phyloP scores from a whole-genome alignment of 129 eudicot species.

The Logfia minima region DNA sequence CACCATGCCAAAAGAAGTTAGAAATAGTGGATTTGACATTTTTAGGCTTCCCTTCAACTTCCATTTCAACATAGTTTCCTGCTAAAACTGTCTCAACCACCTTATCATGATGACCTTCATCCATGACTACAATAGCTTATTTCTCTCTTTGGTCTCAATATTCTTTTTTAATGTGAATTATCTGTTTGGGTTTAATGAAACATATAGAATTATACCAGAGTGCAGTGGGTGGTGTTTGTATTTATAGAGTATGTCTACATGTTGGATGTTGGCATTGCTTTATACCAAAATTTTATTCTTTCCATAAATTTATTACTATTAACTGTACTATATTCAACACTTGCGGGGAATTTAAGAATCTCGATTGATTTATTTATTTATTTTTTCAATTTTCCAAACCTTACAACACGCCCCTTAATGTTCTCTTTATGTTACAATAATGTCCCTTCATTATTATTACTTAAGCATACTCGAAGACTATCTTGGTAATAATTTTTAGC shows the following conservation, averaged over 20 bases:
- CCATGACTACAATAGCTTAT: conserved; percentile 17
- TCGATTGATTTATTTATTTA: too few relatives aligned
- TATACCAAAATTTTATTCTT: conserved; percentile 31
- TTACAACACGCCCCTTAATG: background rate
- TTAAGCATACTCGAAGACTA: too few relatives aligned
- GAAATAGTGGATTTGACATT: conserved; percentile 58
- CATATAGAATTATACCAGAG: background rate
- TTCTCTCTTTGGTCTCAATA: background rate
- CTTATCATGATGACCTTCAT: conserved; percentile 43
- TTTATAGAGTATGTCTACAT: conserved; percentile 41
- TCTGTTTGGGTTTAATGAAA: conserved; percentile 28
- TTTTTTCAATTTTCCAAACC: too few relatives aligned
- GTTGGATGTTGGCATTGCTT: conserved; percentile 45
- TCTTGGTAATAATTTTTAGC: too few relatives aligned
- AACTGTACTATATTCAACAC: too few relatives aligned
- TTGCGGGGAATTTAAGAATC: background rate
- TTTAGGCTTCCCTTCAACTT: conserved; percentile 56
- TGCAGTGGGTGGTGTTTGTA: conserved; percentile 28
- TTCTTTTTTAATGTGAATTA: background rate
- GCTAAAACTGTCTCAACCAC: conserved; percentile 79
- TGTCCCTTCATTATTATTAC: background rate
- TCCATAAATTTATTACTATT: too few relatives aligned
- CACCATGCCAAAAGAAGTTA: conserved; percentile 91
- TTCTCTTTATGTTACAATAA: background rate
- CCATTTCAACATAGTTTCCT: conserved; percentile 95